A percentile compares a stretch with the other conserved stretches of the same genome.
phyloP scores from a whole-genome alignment of 352 stramenopile species.

The Pythium aphanidermatum region DNA sequence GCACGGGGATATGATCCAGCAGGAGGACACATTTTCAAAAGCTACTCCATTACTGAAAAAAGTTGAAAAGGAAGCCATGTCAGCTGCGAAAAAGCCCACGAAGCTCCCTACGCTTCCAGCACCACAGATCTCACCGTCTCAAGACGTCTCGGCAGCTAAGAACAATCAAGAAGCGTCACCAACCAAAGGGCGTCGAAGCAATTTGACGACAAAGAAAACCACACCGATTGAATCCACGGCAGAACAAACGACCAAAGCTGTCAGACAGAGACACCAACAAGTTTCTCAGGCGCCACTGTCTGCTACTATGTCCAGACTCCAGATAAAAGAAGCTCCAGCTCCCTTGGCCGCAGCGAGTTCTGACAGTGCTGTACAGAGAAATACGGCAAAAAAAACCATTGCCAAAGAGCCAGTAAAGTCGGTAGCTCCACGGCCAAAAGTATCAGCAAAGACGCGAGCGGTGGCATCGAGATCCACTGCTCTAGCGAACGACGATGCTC shows the following conservation, averaged over 20 bases:
- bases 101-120: slow-evolving; percentile 8
- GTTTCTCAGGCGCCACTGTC: too few species aligned
- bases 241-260: neutral
- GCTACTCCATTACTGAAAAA: too few species aligned
- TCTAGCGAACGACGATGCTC: slow-evolving; percentile 4
- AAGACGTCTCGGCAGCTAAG: neutral
- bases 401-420: too few species aligned
- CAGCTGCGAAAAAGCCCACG: slow-evolving; percentile 10
- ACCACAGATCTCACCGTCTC: too few species aligned
- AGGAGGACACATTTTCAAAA: too few species aligned
- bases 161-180: slow-evolving; percentile 30
- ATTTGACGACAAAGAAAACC: neutral
- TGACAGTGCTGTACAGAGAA: too few species aligned
- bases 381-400: neutral
- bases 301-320: too few species aligned
- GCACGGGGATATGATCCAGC: too few species aligned
- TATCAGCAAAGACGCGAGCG: slow-evolving; percentile 6
- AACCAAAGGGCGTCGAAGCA: neutral
- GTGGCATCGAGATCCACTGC: too few species aligned
- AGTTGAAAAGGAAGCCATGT: neutral
- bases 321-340: too few species aligned
- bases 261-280: too few species aligned
- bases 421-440: slow-evolving; percentile 4
- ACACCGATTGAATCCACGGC: neutral
- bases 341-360: too few species aligned